phyloP scores from a whole-genome alignment of 2,329 filamentous ascomycete genomes.

The Ophiocordyceps unilateralis region DNA sequence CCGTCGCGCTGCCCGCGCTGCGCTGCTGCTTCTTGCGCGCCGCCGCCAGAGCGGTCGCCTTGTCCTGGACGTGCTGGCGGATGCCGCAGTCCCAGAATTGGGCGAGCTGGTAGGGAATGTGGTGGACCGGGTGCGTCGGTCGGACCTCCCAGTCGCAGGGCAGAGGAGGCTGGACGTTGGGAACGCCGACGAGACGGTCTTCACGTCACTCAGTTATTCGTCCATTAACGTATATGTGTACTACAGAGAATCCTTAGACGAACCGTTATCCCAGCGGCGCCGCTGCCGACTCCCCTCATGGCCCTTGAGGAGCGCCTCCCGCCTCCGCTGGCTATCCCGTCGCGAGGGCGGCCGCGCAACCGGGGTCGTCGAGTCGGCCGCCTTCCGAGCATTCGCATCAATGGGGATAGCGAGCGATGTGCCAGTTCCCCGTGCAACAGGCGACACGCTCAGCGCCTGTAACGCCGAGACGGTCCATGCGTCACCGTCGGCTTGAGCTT shows the following conservation, averaged over 20 bases:
- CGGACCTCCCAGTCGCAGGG: conserved; percentile 69
- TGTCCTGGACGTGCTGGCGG: conserved; percentile 31
- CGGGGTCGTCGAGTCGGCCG: conserved; percentile 7
- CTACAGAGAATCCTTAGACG: neutral
- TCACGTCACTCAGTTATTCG: conserved; percentile 1
- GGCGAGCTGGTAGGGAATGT: conserved; percentile 78
- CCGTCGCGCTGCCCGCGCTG: conserved; percentile 21
- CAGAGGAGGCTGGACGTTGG: conserved; percentile 67
- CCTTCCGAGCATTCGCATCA: conserved; percentile 29
- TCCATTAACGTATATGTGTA: neutral
- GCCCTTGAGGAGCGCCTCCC: conserved; percentile 68
- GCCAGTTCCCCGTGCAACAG: conserved; percentile 40
- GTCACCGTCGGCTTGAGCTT: conserved; percentile 32
- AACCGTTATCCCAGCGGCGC: conserved; percentile 90
- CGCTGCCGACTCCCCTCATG: conserved; percentile 79
- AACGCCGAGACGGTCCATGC: conserved; percentile 47
- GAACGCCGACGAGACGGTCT: conserved; percentile 80
- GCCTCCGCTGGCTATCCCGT: conserved; percentile 38
- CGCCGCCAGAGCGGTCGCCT: conserved; percentile 20
- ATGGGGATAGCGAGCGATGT: conserved; percentile 59
- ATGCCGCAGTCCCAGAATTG: conserved; percentile 57
- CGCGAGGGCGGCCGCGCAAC: conserved; percentile 26
- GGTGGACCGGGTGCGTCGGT: conserved; percentile 62
- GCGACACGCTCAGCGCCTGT: conserved; percentile 35
- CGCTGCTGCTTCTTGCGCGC: conserved; percentile 29